Conservation (phyloP, 345 rosid species). For the Cardamine occulta region DNA sequence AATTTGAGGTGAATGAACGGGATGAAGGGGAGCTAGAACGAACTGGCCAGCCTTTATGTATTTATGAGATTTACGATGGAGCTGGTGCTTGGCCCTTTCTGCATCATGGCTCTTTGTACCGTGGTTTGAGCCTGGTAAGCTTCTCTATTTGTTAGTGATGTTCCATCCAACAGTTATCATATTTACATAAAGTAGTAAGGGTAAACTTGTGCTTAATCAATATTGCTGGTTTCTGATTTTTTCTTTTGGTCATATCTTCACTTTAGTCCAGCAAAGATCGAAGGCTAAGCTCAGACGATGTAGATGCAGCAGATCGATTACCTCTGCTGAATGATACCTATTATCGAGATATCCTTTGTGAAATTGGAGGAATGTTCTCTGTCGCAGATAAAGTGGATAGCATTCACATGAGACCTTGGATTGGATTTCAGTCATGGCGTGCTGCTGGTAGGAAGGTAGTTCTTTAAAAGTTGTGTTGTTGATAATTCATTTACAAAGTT, state of each 20-base stretch:
- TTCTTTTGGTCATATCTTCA: conserved; percentile 28
- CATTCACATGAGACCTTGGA: conserved; percentile 97
- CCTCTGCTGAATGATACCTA: conserved; percentile 67
- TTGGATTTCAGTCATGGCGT: conserved; percentile 99
- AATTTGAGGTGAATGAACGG: conserved; percentile 87
- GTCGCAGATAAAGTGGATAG: conserved; percentile 88
- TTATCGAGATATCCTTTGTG: conserved; percentile 76
- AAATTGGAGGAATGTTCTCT: conserved; percentile 96
- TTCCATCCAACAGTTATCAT: background rate
- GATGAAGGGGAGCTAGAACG: conserved; percentile 99
- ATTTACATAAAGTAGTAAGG: background rate
- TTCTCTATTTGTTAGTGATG: conserved; percentile 37
- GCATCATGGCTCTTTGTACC: conserved; percentile 94
- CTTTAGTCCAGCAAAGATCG: conserved; percentile 68
- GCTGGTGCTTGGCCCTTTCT: conserved; percentile 96
- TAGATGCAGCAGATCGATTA: conserved; percentile 85
- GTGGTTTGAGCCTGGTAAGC: conserved; percentile 96
- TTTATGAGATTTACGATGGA: conserved; percentile 89
- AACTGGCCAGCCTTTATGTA: conserved; percentile 92
- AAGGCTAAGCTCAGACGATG: conserved; percentile 94
- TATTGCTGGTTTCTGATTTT: conserved; percentile 32
- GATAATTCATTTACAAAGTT: conserved; percentile 9
- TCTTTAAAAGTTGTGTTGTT: conserved; percentile 37
- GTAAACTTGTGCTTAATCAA: conserved; percentile 5
- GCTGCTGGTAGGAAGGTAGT: conserved; percentile 96